A percentile compares a stretch with the other conserved stretches of the same genome.
These are phyloP conservation scores for Colletotrichum incanum DNA, from an alignment of 2,329 filamentous ascomycete genomes.

Conservation along the genomic window DNA sequence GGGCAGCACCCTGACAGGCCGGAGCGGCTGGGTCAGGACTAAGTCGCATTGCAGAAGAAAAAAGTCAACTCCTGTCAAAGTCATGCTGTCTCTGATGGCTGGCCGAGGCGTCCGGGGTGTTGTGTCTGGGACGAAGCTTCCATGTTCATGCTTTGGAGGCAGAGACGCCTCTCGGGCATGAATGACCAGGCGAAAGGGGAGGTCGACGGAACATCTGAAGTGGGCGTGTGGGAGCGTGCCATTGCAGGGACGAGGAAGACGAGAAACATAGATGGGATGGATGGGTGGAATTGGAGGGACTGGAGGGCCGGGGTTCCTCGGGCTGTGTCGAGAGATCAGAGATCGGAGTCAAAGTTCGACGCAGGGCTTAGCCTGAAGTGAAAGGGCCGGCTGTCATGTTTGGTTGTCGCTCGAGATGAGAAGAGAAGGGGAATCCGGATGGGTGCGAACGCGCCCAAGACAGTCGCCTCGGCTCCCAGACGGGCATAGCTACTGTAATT, in stretches of 20 bases:
- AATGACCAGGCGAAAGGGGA: conserved; percentile 24
- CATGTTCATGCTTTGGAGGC: conserved; percentile 34
- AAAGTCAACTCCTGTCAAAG: conserved; percentile 30
- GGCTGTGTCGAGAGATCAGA: neutral
- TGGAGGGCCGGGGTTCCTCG: conserved; percentile 16
- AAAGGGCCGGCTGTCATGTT: neutral
- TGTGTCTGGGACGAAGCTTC: conserved; percentile 35
- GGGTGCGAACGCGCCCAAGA: neutral
- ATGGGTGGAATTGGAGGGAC: neutral
- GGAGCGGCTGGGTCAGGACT: conserved; percentile 17
- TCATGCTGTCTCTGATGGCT: conserved; percentile 33
- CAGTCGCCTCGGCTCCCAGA: conserved; percentile 4
- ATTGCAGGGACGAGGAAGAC: conserved; percentile 14
- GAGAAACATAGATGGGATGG: conserved; percentile 37
- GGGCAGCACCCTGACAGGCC: conserved; percentile 26
- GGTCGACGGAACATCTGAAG: conserved; percentile 31
- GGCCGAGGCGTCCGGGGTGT: conserved; percentile 37
- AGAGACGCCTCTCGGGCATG: conserved; percentile 34
- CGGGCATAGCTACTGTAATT: neutral
- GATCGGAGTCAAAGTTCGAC: conserved; percentile 5
- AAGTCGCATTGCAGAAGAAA: conserved; percentile 27
- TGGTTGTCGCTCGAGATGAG: neutral
- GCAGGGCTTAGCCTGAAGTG: conserved; percentile 2
- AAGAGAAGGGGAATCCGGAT: neutral
- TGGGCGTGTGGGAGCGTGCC: conserved; percentile 12